A percentile compares a stretch with the other conserved stretches of the same genome.
phyloP scores from a whole-genome alignment of 805 yeast genomes.

The Candida broadrunensis region DNA sequence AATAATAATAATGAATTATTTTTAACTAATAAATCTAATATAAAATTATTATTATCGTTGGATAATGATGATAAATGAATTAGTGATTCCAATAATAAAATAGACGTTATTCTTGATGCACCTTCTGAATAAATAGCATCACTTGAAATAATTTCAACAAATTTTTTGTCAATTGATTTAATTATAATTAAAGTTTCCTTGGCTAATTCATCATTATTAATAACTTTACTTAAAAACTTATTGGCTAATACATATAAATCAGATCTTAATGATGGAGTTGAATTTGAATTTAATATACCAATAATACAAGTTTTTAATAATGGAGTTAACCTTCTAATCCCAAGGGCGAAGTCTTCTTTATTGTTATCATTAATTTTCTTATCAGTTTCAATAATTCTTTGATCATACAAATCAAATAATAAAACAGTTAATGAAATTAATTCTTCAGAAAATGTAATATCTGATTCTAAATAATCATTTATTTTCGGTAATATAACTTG shows the following conservation, averaged over 20 bases:
- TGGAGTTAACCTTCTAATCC: slow-evolving; percentile 55
- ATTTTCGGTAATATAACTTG: slow-evolving; percentile 75
- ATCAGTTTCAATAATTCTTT: slow-evolving; percentile 12
- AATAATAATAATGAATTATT: slow-evolving; percentile 65
- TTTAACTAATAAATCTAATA: slow-evolving; percentile 58
- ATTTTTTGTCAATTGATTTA: slow-evolving; percentile 54
- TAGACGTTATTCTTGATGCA: slow-evolving; percentile 67
- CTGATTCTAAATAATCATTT: slow-evolving; percentile 67
- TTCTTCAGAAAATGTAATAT: slow-evolving; percentile 68
- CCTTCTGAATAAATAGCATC: slow-evolving; percentile 84
- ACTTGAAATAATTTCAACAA: slow-evolving; percentile 64
- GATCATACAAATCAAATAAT: slow-evolving; percentile 60
- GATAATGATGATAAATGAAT: slow-evolving; percentile 52
- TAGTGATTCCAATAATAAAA: slow-evolving; percentile 69
- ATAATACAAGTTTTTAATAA: slow-evolving; percentile 70
- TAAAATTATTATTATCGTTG: slow-evolving; percentile 53
- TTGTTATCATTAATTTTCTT: slow-evolving; percentile 9
- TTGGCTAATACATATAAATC: slow-evolving; percentile 76
- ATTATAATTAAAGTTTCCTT: slow-evolving; percentile 52
- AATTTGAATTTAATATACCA: slow-evolving; percentile 68
- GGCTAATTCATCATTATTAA: slow-evolving; percentile 38
- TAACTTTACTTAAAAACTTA: slow-evolving; percentile 55
- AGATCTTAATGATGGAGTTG: slow-evolving; percentile 67
- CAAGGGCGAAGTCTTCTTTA: slow-evolving; percentile 18
- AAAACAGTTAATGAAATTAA: slow-evolving; percentile 73